Evolutionary conservation across 345 rosid genomes (phyloP).

Genomic region (Pugionium cornutum): DNA sequence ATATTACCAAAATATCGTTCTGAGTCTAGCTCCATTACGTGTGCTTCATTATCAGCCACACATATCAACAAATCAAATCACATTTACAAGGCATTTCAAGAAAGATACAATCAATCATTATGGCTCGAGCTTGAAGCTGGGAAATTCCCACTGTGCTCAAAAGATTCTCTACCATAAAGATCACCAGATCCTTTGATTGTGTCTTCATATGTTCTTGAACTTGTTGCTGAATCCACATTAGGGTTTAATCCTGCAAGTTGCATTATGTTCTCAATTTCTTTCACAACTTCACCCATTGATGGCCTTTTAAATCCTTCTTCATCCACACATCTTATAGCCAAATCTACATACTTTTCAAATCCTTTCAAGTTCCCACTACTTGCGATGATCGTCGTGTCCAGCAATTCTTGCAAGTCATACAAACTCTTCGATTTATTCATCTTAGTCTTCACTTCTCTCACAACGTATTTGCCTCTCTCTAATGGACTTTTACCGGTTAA

Average conservation of each 20-base stretch:
- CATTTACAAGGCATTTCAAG: conserved; percentile 13
- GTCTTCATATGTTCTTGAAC: conserved; percentile 54
- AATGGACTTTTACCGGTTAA: conserved; percentile 71
- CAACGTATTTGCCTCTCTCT: conserved; percentile 79
- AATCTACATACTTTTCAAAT: conserved; percentile 56
- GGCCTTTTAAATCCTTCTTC: conserved; percentile 65
- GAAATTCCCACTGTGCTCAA: conserved; percentile 48
- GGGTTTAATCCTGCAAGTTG: conserved; percentile 62
- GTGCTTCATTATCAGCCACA: not conserved
- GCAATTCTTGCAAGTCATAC: conserved; percentile 61
- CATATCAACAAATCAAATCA: conserved; percentile 15
- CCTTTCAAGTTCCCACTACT: conserved; percentile 52
- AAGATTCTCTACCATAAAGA: conserved; percentile 50
- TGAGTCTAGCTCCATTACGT: too few species aligned
- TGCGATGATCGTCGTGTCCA: conserved; percentile 59
- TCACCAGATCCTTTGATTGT: conserved; percentile 40
- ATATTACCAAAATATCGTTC: too few species aligned
- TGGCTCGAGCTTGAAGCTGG: conserved; percentile 49
- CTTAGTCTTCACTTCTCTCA: conserved; percentile 62
- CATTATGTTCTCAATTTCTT: conserved; percentile 73
- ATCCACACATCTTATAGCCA: conserved; percentile 66
- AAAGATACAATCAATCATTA: conserved; percentile 32
- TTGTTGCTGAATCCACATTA: conserved; percentile 53
- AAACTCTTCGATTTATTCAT: conserved; percentile 58
- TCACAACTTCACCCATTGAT: conserved; percentile 71